Conservation (phyloP, 768 basidiomycete species). For the Nidularia sp. region DNA sequence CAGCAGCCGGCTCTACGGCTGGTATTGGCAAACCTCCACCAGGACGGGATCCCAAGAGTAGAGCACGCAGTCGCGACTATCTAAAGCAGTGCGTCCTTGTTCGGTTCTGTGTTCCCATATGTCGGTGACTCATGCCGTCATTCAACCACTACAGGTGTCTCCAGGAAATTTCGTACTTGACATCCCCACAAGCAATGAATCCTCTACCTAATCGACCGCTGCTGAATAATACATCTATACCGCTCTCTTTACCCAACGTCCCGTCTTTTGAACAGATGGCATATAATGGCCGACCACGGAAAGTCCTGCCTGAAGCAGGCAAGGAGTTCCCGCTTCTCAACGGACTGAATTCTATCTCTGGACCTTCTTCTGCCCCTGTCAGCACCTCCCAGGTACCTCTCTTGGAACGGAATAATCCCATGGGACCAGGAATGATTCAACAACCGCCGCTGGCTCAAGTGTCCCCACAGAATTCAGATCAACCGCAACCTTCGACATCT, state of each 20-base stretch:
- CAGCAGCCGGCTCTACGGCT: conserved; percentile 36
- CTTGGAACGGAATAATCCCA: conserved; percentile 48
- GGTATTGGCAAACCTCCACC: conserved; percentile 68
- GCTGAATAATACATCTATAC: conserved; percentile 58
- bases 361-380: conserved; percentile 46
- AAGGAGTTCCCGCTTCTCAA: conserved; percentile 71
- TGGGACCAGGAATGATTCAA: conserved; percentile 37
- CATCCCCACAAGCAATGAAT: conserved; percentile 96
- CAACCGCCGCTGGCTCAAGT: conserved; percentile 26
- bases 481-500: conserved; percentile 22
- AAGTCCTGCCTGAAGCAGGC: conserved; percentile 69
- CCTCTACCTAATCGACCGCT: conserved; percentile 88
- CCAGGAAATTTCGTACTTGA: conserved; percentile 97
- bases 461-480: conserved; percentile 28
- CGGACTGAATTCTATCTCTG: conserved; percentile 51
- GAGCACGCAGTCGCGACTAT: conserved; percentile 93
- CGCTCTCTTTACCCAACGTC: conserved; percentile 65
- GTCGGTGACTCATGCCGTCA: conserved; percentile 1
- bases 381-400: conserved; percentile 34
- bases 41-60: conserved; percentile 91
- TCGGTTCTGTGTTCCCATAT: conserved; percentile 2
- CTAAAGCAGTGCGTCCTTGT: conserved; percentile 78
- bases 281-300: conserved; percentile 79
- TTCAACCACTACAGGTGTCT: conserved; percentile 59
- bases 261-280: conserved; percentile 71